phyloP scores from a whole-genome alignment of 2,329 filamentous ascomycete species.

The Rhinocladiella similis region DNA sequence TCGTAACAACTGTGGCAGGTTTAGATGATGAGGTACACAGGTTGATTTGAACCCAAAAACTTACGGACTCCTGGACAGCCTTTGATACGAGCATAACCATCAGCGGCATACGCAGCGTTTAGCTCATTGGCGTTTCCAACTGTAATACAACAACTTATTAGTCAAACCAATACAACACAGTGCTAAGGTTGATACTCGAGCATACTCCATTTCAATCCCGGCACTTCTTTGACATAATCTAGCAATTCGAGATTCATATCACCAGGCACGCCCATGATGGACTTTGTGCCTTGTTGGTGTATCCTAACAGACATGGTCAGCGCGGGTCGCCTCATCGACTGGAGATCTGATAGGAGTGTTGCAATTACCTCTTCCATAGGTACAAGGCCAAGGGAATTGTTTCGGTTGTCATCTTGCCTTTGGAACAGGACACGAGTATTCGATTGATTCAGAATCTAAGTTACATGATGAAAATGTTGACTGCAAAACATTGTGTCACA shows the following conservation, averaged over 20 bases:
- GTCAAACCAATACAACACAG: too few relatives aligned
- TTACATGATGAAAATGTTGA: too few relatives aligned
- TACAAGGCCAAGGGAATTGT: background rate
- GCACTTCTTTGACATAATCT: background rate
- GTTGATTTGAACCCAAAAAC: background rate
- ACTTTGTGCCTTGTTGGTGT: conserved; percentile 47
- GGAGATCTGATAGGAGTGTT: background rate
- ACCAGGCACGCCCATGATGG: conserved; percentile 53
- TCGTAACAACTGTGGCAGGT: conserved; percentile 58
- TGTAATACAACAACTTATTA: background rate
- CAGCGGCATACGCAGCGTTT: conserved; percentile 69
- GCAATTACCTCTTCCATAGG: background rate
- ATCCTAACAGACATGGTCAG: conserved; percentile 36
- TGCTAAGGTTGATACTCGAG: background rate
- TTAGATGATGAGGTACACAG: conserved; percentile 39
- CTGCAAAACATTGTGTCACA: too few relatives aligned
- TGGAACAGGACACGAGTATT: too few relatives aligned
- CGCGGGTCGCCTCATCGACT: background rate
- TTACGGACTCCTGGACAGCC: background rate
- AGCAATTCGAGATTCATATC: conserved; percentile 32
- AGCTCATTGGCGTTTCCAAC: conserved; percentile 51
- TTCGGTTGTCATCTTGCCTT: background rate
- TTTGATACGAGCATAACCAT: conserved; percentile 68
- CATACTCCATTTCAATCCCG: background rate
- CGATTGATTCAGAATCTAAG: too few relatives aligned